phyloP scores from a whole-genome alignment of 352 stramenopile species.

The Globisporangium perplexum region DNA sequence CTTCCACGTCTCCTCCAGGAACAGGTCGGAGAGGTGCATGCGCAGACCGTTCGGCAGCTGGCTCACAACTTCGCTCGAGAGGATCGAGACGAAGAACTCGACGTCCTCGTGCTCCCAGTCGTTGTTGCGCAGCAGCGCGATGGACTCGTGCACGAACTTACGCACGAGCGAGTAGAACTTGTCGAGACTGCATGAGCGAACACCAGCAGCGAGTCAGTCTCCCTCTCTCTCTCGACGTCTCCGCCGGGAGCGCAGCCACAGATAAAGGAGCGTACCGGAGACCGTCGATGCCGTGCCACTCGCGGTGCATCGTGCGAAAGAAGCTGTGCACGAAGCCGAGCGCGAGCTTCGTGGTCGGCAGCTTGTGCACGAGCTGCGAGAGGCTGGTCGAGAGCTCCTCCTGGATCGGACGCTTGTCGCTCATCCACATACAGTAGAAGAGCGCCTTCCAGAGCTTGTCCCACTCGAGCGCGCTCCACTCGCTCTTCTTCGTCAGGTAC shows the following conservation, averaged over 20 bases:
- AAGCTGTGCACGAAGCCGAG: slow-evolving; percentile 75
- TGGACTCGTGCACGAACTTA: slow-evolving; percentile 70
- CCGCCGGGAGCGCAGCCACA: not conserved
- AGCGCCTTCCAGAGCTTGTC: slow-evolving; percentile 89
- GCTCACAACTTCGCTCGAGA: slow-evolving; percentile 68
- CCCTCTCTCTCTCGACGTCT: no score
- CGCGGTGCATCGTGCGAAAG: slow-evolving; percentile 80
- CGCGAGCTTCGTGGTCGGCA: slow-evolving; percentile 38
- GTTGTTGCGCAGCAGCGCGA: slow-evolving; percentile 51
- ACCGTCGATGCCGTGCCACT: slow-evolving; percentile 83
- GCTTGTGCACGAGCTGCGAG: slow-evolving; percentile 46
- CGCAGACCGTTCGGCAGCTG: slow-evolving; percentile 77
- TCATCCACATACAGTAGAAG: slow-evolving; percentile 91
- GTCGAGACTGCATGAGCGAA: slow-evolving; percentile 30
- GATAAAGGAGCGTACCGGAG: slow-evolving; percentile 33
- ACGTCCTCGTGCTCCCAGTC: slow-evolving; percentile 47
- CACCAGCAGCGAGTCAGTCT: not conserved
- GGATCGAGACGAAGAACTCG: slow-evolving; percentile 46
- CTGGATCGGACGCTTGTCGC: slow-evolving; percentile 79
- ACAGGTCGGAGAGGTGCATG: slow-evolving; percentile 75
- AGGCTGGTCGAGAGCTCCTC: slow-evolving; percentile 73
- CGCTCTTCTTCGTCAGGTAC: slow-evolving; percentile 58
- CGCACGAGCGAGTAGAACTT: slow-evolving; percentile 86
- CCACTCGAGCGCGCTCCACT: slow-evolving; percentile 72
- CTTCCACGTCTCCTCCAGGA: slow-evolving; percentile 55